Evolutionary conservation across 2,329 filamentous ascomycete genomes (phyloP).

Genomic region (Epichloe festucae): DNA sequence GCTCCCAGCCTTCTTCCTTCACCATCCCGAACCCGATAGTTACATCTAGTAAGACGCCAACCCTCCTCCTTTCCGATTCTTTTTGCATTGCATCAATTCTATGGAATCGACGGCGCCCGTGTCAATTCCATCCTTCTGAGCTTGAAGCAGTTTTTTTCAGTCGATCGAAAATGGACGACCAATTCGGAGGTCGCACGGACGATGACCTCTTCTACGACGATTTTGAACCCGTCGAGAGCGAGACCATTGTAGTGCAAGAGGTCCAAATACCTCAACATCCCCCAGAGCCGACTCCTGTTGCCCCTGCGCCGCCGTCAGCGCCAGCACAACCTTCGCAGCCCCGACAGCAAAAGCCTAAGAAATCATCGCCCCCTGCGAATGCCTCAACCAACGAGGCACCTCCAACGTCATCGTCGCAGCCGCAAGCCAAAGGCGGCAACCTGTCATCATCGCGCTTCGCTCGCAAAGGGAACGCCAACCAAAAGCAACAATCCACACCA

Average conservation of each 20-base stretch:
- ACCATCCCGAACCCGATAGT: not conserved
- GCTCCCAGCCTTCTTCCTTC: not conserved
- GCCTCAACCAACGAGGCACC: not conserved
- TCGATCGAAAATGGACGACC: slow-evolving; percentile 37
- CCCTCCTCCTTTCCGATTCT: not conserved
- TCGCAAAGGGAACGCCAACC: slow-evolving; percentile 8
- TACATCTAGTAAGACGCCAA: not conserved
- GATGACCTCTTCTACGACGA: slow-evolving; percentile 51
- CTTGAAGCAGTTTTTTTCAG: not conserved
- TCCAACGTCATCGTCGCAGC: slow-evolving; percentile 7
- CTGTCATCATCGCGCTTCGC: slow-evolving; percentile 8
- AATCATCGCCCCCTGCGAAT: not conserved
- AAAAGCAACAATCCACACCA: slow-evolving; percentile 4
- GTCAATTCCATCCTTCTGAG: not conserved
- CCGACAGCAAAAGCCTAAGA: slow-evolving; percentile 4
- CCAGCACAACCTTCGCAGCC: slow-evolving; percentile 7
- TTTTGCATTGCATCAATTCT: not conserved
- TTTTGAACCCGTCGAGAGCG: slow-evolving; percentile 40
- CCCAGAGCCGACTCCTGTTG: slow-evolving; percentile 9
- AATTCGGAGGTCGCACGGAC: slow-evolving; percentile 47
- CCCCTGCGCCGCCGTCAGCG: slow-evolving; percentile 1
- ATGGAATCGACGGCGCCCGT: not conserved
- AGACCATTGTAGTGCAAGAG: slow-evolving; percentile 16
- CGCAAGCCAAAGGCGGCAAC: slow-evolving; percentile 3
- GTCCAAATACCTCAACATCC: slow-evolving; percentile 5